phyloP scores from a whole-genome alignment of 257 asterid genomes.

The Nemophila menziesii region DNA sequence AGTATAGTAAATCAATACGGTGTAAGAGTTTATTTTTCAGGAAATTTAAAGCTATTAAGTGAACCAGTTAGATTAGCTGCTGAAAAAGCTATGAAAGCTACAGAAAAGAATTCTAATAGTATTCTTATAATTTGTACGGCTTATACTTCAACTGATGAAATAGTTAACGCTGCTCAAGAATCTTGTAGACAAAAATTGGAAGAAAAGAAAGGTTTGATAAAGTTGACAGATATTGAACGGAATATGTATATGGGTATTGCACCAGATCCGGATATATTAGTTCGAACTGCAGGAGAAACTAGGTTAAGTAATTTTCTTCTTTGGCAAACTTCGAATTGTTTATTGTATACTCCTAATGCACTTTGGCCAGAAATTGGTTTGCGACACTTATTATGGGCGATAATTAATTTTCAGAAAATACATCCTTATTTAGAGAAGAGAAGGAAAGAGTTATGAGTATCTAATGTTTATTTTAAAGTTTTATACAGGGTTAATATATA shows the following conservation, averaged over 20 bases:
- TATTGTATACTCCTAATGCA: constrained; percentile 47
- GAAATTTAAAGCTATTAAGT: constrained; percentile 46
- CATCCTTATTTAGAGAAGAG: constrained; percentile 38
- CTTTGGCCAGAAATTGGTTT: constrained; percentile 75
- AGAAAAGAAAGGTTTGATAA: constrained; percentile 19
- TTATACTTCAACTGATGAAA: constrained; percentile 66
- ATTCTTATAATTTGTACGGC: constrained; percentile 52
- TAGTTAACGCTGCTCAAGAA: constrained; percentile 36
- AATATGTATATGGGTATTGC: constrained; percentile 54
- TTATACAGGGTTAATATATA: too few relatives aligned
- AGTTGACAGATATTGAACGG: constrained; percentile 46
- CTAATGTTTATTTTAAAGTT: too few relatives aligned
- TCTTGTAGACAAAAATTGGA: constrained; percentile 29
- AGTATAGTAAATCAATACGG: constrained; percentile 43
- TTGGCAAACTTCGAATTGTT: constrained; percentile 59
- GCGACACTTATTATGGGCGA: constrained; percentile 59
- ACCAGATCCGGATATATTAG: constrained; percentile 60
- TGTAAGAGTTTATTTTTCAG: constrained; percentile 48
- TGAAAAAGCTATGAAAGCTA: constrained; percentile 52
- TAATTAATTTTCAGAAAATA: constrained; percentile 43
- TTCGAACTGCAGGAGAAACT: constrained; percentile 45
- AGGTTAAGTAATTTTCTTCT: constrained; percentile 56
- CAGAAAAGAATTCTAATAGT: constrained; percentile 27
- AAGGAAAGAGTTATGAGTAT: constrained; percentile 27
- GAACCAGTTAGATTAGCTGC: constrained; percentile 47